These are phyloP conservation scores for Cymbopogon citratus DNA, from an alignment of 176 grass and related monocot species.

Conservation along the genomic window DNA sequence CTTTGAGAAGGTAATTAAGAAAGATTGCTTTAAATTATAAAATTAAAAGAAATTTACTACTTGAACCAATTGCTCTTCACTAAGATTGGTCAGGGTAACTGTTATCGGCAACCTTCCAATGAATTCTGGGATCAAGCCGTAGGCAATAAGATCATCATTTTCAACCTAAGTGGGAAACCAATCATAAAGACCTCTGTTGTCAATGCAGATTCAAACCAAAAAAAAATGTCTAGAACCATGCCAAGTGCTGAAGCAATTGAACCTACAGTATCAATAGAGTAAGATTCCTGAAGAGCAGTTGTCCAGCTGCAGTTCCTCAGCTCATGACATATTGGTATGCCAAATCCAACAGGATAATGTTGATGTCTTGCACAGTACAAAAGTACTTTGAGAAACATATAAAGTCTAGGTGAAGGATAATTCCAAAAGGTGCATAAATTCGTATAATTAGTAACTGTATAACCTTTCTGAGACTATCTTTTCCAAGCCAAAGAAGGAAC, in stretches of 20 bases:
- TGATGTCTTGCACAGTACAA: conserved; percentile 37
- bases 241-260: neutral
- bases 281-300: conserved; percentile 34
- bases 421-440: conserved; percentile 3
- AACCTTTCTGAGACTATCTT: conserved; percentile 69
- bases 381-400: conserved; percentile 13
- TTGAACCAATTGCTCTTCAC: conserved; percentile 58
- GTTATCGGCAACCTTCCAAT: conserved; percentile 62
- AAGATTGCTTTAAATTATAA: neutral
- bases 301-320: conserved; percentile 25
- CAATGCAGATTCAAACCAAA: neutral
- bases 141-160: conserved; percentile 59
- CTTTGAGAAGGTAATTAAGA: neutral
- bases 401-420: neutral
- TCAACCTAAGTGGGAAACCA: conserved; percentile 38
- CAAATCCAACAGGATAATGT: conserved; percentile 52
- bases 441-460: neutral
- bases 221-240: neutral
- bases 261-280: conserved; percentile 40
- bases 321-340: conserved; percentile 34
- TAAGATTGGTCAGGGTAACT: conserved; percentile 41
- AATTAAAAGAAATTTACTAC: conserved; percentile 12
- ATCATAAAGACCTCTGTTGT: neutral
- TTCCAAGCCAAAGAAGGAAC: conserved; percentile 60
- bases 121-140: conserved; percentile 67